Conservation (phyloP, 2,329 filamentous ascomycete genomes). For the Anisogramma anomala region DNA sequence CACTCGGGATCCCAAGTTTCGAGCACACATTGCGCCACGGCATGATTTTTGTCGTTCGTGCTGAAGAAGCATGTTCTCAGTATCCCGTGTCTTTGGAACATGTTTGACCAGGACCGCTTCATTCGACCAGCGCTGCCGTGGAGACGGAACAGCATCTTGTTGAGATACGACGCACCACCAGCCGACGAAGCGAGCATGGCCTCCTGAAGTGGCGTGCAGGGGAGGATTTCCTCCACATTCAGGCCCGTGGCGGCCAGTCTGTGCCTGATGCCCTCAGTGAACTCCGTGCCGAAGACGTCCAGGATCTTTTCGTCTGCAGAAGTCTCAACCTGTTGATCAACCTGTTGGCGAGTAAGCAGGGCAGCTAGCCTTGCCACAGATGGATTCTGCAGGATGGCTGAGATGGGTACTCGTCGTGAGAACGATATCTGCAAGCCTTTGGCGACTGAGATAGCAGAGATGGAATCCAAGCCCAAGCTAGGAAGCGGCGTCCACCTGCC, state of each 20-base stretch:
- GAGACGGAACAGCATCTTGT: slow-evolving; percentile 56
- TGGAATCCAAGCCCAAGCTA: slow-evolving; percentile 70
- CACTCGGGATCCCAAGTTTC: slow-evolving; percentile 31
- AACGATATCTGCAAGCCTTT: slow-evolving; percentile 39
- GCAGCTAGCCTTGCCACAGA: slow-evolving; percentile 51
- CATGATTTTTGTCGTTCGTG: slow-evolving; percentile 46
- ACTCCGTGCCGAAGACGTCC: slow-evolving; percentile 21
- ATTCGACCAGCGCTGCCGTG: slow-evolving; percentile 38
- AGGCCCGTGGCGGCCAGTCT: slow-evolving; percentile 23
- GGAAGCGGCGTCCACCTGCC: slow-evolving; percentile 60
- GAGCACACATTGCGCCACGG: slow-evolving; percentile 65
- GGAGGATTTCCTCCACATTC: slow-evolving; percentile 47
- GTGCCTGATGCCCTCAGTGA: slow-evolving; percentile 20
- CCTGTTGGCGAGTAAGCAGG: slow-evolving; percentile 14
- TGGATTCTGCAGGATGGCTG: slow-evolving; percentile 55
- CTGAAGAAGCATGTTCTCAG: slow-evolving; percentile 64
- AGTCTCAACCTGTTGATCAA: not conserved
- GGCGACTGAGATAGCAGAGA: slow-evolving; percentile 64
- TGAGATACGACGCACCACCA: slow-evolving; percentile 50
- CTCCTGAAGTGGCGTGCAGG: slow-evolving; percentile 80
- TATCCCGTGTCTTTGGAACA: slow-evolving; percentile 60
- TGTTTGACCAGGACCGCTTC: slow-evolving; percentile 46
- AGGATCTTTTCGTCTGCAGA: not conserved
- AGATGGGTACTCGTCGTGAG: slow-evolving; percentile 47
- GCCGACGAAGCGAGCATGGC: slow-evolving; percentile 61